Evolutionary conservation across 129 eudicot species (phyloP), one percentile per base, ranked within the genome.

Genomic region (Centrapalus pauciflorus): DNA sequence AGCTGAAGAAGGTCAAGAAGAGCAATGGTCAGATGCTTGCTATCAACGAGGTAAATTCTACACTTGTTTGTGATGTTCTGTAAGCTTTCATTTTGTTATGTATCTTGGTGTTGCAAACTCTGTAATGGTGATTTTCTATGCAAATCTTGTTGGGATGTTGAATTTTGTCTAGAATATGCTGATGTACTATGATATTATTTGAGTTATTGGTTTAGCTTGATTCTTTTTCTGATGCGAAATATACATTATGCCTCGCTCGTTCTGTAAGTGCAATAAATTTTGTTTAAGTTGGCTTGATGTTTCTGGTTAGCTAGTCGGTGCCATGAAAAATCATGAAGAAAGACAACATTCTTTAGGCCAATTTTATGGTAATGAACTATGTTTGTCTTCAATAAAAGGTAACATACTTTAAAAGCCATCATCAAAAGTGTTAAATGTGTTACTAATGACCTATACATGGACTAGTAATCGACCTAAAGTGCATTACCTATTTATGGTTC

Each of bases 1-100:
- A 88, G 78, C 75, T 88, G 7, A 92, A 92, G 91, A 92, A 88
- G 77, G 98, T 92, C 8, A 88, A 92, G 87, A 92, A 92, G 82
- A 88, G 98, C 74, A 88, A 88, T 61, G 98, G 96, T 9, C 98
- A 92, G 74, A 66, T 92, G 83, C 98, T 92, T 56, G 95, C 98
- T 32, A 92, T 92, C 77, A 92, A 92, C n/a, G 98, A 92, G 96
- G 98, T 92, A 77, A n/a, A 26, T 14, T 5, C 6, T 2, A 3
- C 11, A 1, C 7, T 61, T 35, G 3, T 49, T 1, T 37, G 10
- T 12, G 9, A 10, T 60, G 30, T 14, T 43, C 0, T 8, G 0
- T 41, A 7, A n/a, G 28, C 19, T n/a, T n/a, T n/a, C n/a, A 2
- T n/a, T 54, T 0, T 35, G 2, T 7, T 48, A n/a, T 17, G 4